phyloP scores from a whole-genome alignment of 176 grass and related monocot species.

The Dendrocalamus sinicus region DNA sequence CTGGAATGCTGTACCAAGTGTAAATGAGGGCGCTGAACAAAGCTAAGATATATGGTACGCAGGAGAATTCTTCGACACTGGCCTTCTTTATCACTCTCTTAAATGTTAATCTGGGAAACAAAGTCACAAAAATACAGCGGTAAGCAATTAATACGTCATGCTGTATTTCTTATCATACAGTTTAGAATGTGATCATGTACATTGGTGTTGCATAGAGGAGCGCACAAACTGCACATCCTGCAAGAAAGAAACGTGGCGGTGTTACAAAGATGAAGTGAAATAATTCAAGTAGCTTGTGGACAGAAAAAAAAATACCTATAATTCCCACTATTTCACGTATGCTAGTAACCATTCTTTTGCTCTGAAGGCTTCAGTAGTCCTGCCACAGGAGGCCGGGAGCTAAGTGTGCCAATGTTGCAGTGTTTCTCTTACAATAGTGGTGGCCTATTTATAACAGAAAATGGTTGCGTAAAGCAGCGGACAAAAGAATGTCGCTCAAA shows the following conservation, averaged over 20 bases:
- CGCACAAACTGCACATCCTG: slow-evolving; percentile 61
- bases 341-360: slow-evolving; percentile 31
- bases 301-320: slow-evolving; percentile 55
- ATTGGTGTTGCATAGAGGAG: slow-evolving; percentile 74
- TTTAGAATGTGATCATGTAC: slow-evolving; percentile 45
- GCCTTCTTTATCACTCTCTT: slow-evolving; percentile 68
- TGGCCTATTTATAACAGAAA: slow-evolving; percentile 39
- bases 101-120: slow-evolving; percentile 67
- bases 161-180: neutral
- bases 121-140: slow-evolving; percentile 2
- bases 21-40: slow-evolving; percentile 63
- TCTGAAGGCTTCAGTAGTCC: neutral
- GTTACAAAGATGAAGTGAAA: slow-evolving; percentile 19
- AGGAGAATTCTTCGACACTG: slow-evolving; percentile 71
- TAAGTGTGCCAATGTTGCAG: neutral
- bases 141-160: slow-evolving; percentile 1
- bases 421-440: neutral
- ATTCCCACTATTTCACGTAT: slow-evolving; percentile 57
- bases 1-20: slow-evolving; percentile 70
- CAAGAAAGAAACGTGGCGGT: slow-evolving; percentile 31
- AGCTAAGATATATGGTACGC: slow-evolving; percentile 65
- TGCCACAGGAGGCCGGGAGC: neutral
- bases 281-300: neutral
- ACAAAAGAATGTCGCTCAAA: neutral
- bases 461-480: neutral